phyloP scores from a whole-genome alignment of 495 filamentous ascomycete genomes.

The Hypoxylon fragiforme region DNA sequence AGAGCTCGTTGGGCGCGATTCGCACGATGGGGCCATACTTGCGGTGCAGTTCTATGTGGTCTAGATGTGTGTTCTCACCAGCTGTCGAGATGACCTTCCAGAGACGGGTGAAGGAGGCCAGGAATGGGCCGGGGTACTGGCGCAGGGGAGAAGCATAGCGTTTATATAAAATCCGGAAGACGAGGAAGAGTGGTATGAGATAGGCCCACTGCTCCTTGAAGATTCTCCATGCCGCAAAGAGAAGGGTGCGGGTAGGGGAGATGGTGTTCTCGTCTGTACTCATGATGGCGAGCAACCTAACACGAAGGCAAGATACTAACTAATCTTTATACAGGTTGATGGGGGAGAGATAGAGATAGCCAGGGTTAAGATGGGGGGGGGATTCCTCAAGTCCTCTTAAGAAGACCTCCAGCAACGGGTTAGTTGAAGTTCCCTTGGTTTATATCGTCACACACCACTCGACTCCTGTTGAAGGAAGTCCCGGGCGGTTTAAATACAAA shows the following conservation, averaged over 20 bases:
- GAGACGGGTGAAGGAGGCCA: constrained; percentile 51
- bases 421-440: constrained; percentile 22
- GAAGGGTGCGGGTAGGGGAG: constrained; percentile 35
- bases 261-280: constrained; percentile 33
- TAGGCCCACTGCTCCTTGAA: constrained; percentile 43
- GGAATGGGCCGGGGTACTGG: constrained; percentile 53
- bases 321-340: neutral
- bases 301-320: constrained; percentile 3
- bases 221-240: constrained; percentile 33
- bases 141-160: constrained; percentile 52
- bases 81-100: constrained; percentile 49
- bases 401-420: constrained; percentile 7
- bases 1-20: constrained; percentile 59
- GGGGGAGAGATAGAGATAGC: too few species aligned
- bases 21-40: constrained; percentile 61
- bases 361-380: too few species aligned
- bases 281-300: constrained; percentile 31
- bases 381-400: too few species aligned
- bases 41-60: constrained; percentile 52
- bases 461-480: constrained; percentile 40
- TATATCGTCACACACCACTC: constrained; percentile 10
- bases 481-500: constrained; percentile 23
- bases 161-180: constrained; percentile 40
- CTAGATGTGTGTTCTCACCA: constrained; percentile 45
- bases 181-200: constrained; percentile 38